Base-by-base conservation (phyloP, 176 grass and related monocot genomes). In the Ananas comosus region DNA sequence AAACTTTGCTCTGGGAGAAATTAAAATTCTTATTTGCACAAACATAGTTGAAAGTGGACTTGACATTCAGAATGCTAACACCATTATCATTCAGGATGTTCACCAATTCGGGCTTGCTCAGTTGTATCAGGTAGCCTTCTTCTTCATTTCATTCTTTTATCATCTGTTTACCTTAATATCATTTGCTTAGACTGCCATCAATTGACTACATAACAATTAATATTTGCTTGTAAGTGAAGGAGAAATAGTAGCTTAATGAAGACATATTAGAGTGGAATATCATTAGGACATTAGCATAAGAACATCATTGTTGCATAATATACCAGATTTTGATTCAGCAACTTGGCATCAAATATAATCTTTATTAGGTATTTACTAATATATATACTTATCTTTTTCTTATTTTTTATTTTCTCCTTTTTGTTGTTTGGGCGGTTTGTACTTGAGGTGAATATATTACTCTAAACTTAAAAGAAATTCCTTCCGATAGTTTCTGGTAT, bases 31-130 rank as follows among this genome's bases (percentile, higher is more conserved):
- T 70, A 78, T 96, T 50, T 92, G 86, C 76, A 96, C 92, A 53
- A 88, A 96, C 72, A 96, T 96, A 64, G 87, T 96, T 86, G 92
- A 96, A 88, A 96, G 86, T 73, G 92, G 92, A 77, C 76, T 96
- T 59, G 88, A 96, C 71, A 96, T 96, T 80, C 83, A 73, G 78
- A 92, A 96, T 72, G 92, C 92, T 29, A 96, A 96, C 63, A 96
- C 88, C 51, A 87, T 92, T 75, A 81, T 96, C 68, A 77, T 96
- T 33, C 88, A 96, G 75, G 87, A 89, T 68, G 82, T 90, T 70
- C 85, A 96, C 75, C 69, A 84, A 63, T 96, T 89, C 89, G 92
- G 92, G 19, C 86, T 96, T 18, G 86, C 92, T 0, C 92, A 96
- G 56, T 75, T 96, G 21, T 96, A 96, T 78, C 92, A 96, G 88